Base-by-base conservation (phyloP, 2,329 filamentous ascomycete genomes). In the Pseudogymnoascus sp. region DNA sequence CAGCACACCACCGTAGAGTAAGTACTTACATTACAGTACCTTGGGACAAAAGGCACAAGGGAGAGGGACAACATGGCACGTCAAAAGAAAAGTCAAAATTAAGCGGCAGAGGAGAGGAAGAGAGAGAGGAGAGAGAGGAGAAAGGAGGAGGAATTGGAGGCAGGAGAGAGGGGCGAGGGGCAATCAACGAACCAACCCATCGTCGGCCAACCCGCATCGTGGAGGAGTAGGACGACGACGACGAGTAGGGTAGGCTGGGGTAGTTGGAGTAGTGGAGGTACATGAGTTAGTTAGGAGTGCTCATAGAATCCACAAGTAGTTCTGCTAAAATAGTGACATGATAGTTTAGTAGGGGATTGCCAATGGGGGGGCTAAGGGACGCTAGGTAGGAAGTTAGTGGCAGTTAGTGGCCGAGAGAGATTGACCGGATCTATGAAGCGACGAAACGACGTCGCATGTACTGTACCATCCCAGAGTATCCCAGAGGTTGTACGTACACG, bases 11-110 rank as follows among this genome's bases (percentile, higher is more conserved):
- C 40, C 47, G 12, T 12, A 47, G 10, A 33, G 50, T 4, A 25
- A 33, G 28, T 56, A 56, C 50, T 10, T 56, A 33, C 47, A 2
- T 2, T 23, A 25, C 23, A 56, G 50, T 56, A 56, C 50, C 50
- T 33, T 56, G 50, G 50, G 50, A 33, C 50, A 56, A 56, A 21
- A 56, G 28, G 25, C 47, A 25, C 47, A 53, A 53, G 25, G 44
- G 50, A 28, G 21, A 56, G 44, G 50, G 50, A 56, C 25, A 33
- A 31, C 2, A 1, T 21, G 50, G n/a, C 50, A 56, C 25, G 50
- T 56, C 50, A 56, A 56, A 56, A 28, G 40, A 56, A 56, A 56
- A 56, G 50, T 14, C 50, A 33, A 56, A 56, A 56, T 56, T 53
- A 33, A 6, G 28, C 50, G 50, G 50, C 1, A 56, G 25, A 33